Conservation (phyloP, 2,329 filamentous ascomycete species). For the Annulohypoxylon truncatum region DNA sequence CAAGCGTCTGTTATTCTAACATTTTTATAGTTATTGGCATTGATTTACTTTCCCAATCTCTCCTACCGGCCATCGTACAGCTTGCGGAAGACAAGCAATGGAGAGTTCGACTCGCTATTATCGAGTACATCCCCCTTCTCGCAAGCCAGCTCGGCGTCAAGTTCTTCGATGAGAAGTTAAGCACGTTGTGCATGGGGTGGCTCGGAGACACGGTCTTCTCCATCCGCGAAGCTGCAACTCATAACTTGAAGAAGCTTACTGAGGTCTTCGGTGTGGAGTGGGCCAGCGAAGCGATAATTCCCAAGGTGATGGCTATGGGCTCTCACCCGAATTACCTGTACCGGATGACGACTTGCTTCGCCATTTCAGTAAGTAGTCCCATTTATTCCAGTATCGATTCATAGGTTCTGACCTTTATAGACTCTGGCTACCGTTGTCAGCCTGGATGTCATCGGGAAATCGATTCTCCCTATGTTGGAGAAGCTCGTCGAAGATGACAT, state of each 20-base stretch:
- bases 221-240: constrained; percentile 95
- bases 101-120: constrained; percentile 96
- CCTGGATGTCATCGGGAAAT: constrained; percentile 90
- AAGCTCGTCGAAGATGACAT: constrained; percentile 94
- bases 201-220: constrained; percentile 98
- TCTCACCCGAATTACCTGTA: constrained; percentile 99
- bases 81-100: constrained; percentile 99
- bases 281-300: constrained; percentile 96
- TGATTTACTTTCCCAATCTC: constrained; percentile 93
- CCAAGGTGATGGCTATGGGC: constrained; percentile 98
- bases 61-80: constrained; percentile 96
- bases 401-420: constrained; percentile 59
- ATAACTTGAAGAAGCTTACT: constrained; percentile 97
- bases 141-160: constrained; percentile 95
- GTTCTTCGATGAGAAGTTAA: constrained; percentile 98
- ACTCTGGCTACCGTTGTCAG: constrained; percentile 93
- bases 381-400: background rate
- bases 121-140: constrained; percentile 97
- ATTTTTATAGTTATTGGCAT: constrained; percentile 87
- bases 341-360: constrained; percentile 99
- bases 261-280: constrained; percentile 99
- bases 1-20: constrained; percentile 33
- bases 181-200: constrained; percentile 97
- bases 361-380: constrained; percentile 83
- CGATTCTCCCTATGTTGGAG: constrained; percentile 95